These are phyloP conservation scores for Theobroma cacao DNA, from an alignment of 345 rosid genomes.

Conservation along the genomic window DNA sequence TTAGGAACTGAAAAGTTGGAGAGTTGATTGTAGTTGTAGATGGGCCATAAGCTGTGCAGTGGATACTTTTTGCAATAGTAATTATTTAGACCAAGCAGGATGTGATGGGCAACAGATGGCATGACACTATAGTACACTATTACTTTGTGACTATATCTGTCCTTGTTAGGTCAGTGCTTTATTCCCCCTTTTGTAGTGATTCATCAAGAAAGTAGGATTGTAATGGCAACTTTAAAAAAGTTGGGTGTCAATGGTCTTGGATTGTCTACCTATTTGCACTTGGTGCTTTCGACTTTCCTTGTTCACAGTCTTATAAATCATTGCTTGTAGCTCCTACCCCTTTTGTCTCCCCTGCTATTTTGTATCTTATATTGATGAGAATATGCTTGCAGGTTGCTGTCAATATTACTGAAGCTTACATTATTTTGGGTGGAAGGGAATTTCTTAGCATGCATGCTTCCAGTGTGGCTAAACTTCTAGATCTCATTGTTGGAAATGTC, in stretches of 20 bases:
- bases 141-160: background rate
- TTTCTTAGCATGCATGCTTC: constrained; percentile 79
- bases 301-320: background rate
- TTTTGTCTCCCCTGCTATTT: no score
- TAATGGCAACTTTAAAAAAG: background rate
- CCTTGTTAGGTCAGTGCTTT: background rate
- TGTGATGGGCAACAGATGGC: no score
- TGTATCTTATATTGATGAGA: background rate
- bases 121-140: no score
- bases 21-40: no score
- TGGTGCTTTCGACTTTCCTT: background rate
- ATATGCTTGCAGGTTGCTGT: constrained; percentile 69
- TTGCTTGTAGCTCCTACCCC: background rate
- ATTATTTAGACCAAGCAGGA: no score
- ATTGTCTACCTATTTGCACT: background rate
- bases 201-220: background rate
- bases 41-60: no score
- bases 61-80: no score
- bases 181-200: background rate
- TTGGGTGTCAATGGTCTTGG: background rate
- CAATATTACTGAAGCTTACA: constrained; percentile 71
- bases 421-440: constrained; percentile 78
- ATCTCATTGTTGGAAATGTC: constrained; percentile 90
- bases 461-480: constrained; percentile 82
- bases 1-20: no score